Evolutionary conservation across 225 moss, liverwort and hornwort species (phyloP).

Genomic region (Physcomitrellopsis africana): DNA sequence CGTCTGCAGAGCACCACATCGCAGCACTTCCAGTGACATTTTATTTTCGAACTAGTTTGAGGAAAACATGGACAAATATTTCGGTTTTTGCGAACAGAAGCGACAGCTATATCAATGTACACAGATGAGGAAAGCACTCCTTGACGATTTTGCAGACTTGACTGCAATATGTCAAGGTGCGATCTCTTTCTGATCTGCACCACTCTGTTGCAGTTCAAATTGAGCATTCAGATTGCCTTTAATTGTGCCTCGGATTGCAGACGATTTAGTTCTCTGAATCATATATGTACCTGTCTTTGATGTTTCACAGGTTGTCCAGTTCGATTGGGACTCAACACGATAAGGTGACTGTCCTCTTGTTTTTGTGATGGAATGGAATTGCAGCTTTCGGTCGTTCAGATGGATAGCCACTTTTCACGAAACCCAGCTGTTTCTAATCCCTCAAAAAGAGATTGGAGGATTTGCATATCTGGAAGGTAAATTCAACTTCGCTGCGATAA

Average conservation of each 20-base stretch:
- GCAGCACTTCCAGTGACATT: conserved; percentile 22
- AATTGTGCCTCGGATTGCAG: conserved; percentile 25
- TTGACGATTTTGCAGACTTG: conserved; percentile 80
- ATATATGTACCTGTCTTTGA: too few species aligned
- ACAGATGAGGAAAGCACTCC: conserved; percentile 88
- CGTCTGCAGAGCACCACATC: not conserved
- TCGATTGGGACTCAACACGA: too few species aligned
- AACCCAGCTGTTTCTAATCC: too few species aligned
- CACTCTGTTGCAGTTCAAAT: conserved; percentile 3
- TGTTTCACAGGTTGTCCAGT: too few species aligned
- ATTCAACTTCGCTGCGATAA: too few species aligned
- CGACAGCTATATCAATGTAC: conserved; percentile 76
- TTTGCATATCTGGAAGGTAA: too few species aligned
- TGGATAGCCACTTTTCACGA: too few species aligned
- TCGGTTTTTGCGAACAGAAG: conserved; percentile 56
- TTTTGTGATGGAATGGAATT: too few species aligned
- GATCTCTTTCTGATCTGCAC: conserved; percentile 23
- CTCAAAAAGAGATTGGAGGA: too few species aligned
- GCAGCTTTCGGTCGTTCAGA: too few species aligned
- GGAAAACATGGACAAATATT: conserved; percentile 8
- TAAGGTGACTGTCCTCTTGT: too few species aligned
- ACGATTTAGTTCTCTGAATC: not conserved
- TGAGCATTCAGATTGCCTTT: conserved; percentile 18
- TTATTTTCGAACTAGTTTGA: not conserved
- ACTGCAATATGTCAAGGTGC: conserved; percentile 81